phyloP scores from a whole-genome alignment of 371 early-diverging fungal genomes.

The Zychaea mexicana region DNA sequence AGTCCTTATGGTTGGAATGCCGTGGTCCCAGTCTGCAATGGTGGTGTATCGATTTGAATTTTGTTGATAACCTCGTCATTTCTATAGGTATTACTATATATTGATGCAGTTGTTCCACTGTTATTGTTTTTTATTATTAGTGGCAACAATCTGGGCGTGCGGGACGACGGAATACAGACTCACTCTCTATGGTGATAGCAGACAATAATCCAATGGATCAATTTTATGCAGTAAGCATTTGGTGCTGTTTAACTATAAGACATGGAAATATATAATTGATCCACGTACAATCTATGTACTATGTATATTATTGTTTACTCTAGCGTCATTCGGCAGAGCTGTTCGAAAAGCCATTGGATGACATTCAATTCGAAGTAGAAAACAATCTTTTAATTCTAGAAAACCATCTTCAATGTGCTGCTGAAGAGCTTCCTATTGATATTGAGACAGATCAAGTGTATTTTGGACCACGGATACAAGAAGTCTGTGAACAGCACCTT shows the following conservation, averaged over 20 bases:
- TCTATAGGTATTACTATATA: neutral
- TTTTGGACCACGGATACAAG: slow-evolving; percentile 33
- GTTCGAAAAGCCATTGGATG: slow-evolving; percentile 42
- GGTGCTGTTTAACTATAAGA: too few species aligned
- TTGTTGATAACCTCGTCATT: neutral
- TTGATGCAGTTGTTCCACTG: neutral
- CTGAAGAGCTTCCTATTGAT: slow-evolving; percentile 53
- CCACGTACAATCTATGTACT: too few species aligned
- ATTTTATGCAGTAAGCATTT: slow-evolving; percentile 37
- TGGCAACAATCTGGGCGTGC: slow-evolving; percentile 75
- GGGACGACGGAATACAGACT: slow-evolving; percentile 64
- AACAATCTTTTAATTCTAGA: slow-evolving; percentile 44
- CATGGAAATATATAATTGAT: neutral
- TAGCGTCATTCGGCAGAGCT: slow-evolving; percentile 49
- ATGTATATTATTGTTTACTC: neutral
- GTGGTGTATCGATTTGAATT: too few species aligned
- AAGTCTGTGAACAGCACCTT: slow-evolving; percentile 34
- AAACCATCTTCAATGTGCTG: slow-evolving; percentile 69
- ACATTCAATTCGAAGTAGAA: slow-evolving; percentile 36
- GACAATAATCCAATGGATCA: slow-evolving; percentile 61
- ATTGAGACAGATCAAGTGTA: slow-evolving; percentile 32
- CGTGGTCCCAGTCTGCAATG: slow-evolving; percentile 52
- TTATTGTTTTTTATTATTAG: slow-evolving; percentile 11
- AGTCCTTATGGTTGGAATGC: slow-evolving; percentile 62
- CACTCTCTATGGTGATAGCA: slow-evolving; percentile 57